Base-by-base conservation (phyloP, 768 basidiomycete genomes). In the Mycena alexandri region DNA sequence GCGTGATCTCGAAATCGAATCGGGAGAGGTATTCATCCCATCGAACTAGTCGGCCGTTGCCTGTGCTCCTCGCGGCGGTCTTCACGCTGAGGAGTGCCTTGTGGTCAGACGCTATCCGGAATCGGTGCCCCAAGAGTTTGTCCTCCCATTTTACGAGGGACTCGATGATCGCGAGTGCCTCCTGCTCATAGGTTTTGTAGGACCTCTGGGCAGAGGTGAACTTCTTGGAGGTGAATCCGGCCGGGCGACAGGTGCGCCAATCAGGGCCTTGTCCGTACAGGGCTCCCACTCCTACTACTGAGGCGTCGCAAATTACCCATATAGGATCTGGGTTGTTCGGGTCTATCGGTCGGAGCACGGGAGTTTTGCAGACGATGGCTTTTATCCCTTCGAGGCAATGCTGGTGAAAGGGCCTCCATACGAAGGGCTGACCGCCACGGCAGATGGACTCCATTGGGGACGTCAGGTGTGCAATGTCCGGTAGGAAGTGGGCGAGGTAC, bases 101-200 rank as follows among this genome's bases (percentile, higher is more conserved):
- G n/a, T n/a, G n/a, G 34, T 36, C 34, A 12, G 34, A 36, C 12
- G 34, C 34, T 6, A 36, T 36, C 7, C 34, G 34, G 12, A 36
- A 36, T 6, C 34, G 34, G 34, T 12, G 34, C 7, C 34, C 34
- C 34, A 36, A 6, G 12, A 36, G 34, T 25, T 56, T 56, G 55
- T 42, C 55, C 22, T 42, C 38, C 38, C 38, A 56, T 36, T 56
- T 56, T 36, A 36, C 12, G 7, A 36, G 12, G 5, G 34, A 36
- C 12, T 36, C 34, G 34, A 36, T 36, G 12, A 36, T 36, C 7
- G 34, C 55, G 22, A 56, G 38, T 0, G 55, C 55, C 21, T 56
- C 55, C 21, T 56, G 55, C 25, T 56, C 55, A 22, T 56, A 56
- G 11, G 55, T 56, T 42, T 56, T 56, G 22, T 56, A 56, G 19